Percentiles rank a stretch among this genome's conserved stretches.
Evolutionary conservation across 2,329 filamentous ascomycete genomes (phyloP).

Genomic region (Cyphellophora attinorum): DNA sequence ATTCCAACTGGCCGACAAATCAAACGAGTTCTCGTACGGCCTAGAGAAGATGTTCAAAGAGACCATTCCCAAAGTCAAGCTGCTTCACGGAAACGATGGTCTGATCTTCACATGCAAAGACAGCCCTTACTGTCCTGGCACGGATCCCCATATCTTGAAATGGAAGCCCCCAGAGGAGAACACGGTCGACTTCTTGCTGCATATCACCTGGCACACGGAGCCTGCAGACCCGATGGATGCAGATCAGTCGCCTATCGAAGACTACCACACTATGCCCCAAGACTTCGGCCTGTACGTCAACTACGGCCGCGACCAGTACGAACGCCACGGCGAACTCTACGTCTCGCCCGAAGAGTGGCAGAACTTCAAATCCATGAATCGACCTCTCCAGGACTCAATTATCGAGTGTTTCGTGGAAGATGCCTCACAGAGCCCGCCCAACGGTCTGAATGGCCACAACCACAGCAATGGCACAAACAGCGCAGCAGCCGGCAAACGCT

Average conservation of each 20-base stretch:
- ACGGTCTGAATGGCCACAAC: conserved; percentile 4
- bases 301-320: conserved; percentile 54
- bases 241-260: conserved; percentile 56
- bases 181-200: conserved; percentile 82
- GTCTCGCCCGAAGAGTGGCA: conserved; percentile 77
- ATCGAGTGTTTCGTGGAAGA: conserved; percentile 79
- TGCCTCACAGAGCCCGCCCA: conserved; percentile 1
- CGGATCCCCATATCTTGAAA: conserved; percentile 87
- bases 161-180: conserved; percentile 97
- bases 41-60: conserved; percentile 87
- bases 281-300: conserved; percentile 63
- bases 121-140: conserved; percentile 79
- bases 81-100: conserved; percentile 80
- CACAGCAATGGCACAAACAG: conserved; percentile 3
- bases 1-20: conserved; percentile 79
- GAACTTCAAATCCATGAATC: conserved; percentile 58
- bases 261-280: conserved; percentile 68
- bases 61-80: conserved; percentile 67
- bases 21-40: conserved; percentile 80
- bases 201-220: conserved; percentile 63
- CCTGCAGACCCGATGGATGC: conserved; percentile 58
- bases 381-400: conserved; percentile 76
- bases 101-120: conserved; percentile 94
- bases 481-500: conserved; percentile 27
- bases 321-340: conserved; percentile 56